phyloP scores from a whole-genome alignment of 371 early-diverging fungal species.

The Apophysomyces ossiformis region DNA sequence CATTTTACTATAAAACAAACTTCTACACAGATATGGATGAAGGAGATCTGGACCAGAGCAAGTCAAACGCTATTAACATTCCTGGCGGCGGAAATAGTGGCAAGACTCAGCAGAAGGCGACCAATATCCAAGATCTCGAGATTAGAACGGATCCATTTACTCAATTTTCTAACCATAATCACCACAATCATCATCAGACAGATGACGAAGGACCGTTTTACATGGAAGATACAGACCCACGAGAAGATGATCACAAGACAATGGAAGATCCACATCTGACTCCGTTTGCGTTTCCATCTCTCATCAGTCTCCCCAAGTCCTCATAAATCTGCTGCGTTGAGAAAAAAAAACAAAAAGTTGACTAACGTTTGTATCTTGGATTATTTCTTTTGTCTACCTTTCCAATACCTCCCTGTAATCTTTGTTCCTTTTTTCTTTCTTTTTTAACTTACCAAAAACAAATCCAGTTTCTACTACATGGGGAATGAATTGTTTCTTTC shows the following conservation, averaged over 20 bases:
- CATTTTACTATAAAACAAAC: slow-evolving; percentile 2
- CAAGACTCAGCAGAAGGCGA: slow-evolving; percentile 5
- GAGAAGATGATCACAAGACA: slow-evolving; percentile 11
- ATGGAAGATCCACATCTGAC: slow-evolving; percentile 20
- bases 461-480: no score
- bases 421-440: no score
- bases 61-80: slow-evolving; percentile 26
- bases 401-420: background rate
- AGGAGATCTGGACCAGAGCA: slow-evolving; percentile 9
- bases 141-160: slow-evolving; percentile 35
- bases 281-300: slow-evolving; percentile 29
- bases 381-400: background rate
- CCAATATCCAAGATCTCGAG: slow-evolving; percentile 6
- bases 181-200: slow-evolving; percentile 30
- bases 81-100: slow-evolving; percentile 19
- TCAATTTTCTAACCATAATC: background rate
- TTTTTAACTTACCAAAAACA: no score
- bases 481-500: no score
- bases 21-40: slow-evolving; percentile 8
- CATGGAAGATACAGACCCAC: slow-evolving; percentile 44
- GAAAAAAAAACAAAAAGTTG: slow-evolving; percentile 5
- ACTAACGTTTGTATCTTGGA: slow-evolving; percentile 1
- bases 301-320: slow-evolving; percentile 23
- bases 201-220: slow-evolving; percentile 46
- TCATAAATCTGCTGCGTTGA: slow-evolving; percentile 17